Percentiles rank a stretch among this genome's conserved stretches.
Evolutionary conservation across 2,329 filamentous ascomycete genomes (phyloP).

Genomic region (Monilinia polystroma): DNA sequence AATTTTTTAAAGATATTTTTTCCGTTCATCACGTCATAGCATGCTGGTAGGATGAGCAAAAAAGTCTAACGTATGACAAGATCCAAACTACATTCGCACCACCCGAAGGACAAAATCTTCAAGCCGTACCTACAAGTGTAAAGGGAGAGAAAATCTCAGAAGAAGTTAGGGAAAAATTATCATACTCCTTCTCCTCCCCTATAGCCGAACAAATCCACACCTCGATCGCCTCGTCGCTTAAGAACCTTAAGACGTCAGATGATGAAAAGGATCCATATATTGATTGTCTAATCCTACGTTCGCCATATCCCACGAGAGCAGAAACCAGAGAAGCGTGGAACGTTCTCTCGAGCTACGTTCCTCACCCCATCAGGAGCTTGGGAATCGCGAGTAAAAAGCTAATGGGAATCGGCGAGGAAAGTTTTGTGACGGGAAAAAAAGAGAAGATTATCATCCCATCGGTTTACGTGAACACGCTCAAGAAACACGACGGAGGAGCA

Average conservation of each 20-base stretch:
- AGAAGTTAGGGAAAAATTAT: slow-evolving; percentile 44
- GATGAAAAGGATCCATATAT: slow-evolving; percentile 47
- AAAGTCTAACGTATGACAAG: slow-evolving; percentile 41
- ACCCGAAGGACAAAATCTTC: slow-evolving; percentile 57
- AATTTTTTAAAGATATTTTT: neutral
- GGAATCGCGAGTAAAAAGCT: slow-evolving; percentile 74
- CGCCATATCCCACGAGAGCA: slow-evolving; percentile 50
- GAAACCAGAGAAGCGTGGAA: slow-evolving; percentile 65
- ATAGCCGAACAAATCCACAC: slow-evolving; percentile 64
- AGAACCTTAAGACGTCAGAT: slow-evolving; percentile 44
- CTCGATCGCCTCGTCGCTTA: slow-evolving; percentile 66
- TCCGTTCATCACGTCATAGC: neutral
- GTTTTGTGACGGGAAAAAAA: slow-evolving; percentile 19
- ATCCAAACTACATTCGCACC: slow-evolving; percentile 84
- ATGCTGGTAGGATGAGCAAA: neutral
- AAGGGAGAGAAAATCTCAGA: neutral
- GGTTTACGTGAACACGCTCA: neutral
- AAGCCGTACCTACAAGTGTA: slow-evolving; percentile 38
- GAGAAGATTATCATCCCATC: neutral
- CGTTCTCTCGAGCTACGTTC: slow-evolving; percentile 65
- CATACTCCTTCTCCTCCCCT: slow-evolving; percentile 59
- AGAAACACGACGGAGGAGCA: neutral
- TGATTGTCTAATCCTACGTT: slow-evolving; percentile 59
- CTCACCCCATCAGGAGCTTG: slow-evolving; percentile 60
- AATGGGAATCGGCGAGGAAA: slow-evolving; percentile 49